These are phyloP conservation scores for Alternaria sp. DNA, from an alignment of 2,329 filamentous ascomycete species.

Conservation along the genomic window DNA sequence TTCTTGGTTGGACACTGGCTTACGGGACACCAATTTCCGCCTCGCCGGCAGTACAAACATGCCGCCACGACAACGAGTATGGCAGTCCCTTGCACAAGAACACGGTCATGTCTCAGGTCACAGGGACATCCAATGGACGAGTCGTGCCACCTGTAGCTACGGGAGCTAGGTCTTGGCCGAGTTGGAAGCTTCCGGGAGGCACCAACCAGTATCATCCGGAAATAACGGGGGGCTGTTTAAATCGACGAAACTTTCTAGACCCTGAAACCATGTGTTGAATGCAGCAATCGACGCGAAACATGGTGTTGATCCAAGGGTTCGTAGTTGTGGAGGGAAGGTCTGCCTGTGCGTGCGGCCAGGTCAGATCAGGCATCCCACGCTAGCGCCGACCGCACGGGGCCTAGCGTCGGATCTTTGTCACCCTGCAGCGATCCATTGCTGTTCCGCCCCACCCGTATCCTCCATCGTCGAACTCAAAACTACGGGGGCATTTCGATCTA, in stretches of 20 bases:
- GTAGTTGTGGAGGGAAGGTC: neutral
- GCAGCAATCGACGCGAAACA: neutral
- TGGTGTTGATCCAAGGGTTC: neutral
- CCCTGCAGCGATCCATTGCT: constrained; percentile 5
- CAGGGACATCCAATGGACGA: neutral
- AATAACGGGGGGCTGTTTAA: neutral
- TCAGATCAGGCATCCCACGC: neutral
- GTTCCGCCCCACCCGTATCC: neutral
- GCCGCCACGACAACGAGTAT: neutral
- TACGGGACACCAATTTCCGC: neutral
- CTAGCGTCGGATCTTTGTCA: neutral
- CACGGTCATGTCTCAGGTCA: neutral
- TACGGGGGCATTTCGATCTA: neutral
- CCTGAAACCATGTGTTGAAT: neutral
- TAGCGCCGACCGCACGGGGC: neutral
- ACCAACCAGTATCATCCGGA: neutral
- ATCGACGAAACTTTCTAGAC: neutral
- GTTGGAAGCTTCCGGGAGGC: neutral
- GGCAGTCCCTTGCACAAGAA: neutral
- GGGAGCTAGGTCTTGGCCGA: neutral
- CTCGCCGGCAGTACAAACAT: neutral
- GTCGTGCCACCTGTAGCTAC: constrained; percentile 7
- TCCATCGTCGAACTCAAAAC: neutral
- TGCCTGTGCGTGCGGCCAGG: neutral
- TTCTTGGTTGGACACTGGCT: neutral